Conservation (phyloP, 257 asterid species). For the Solanum ahanhuiri region DNA sequence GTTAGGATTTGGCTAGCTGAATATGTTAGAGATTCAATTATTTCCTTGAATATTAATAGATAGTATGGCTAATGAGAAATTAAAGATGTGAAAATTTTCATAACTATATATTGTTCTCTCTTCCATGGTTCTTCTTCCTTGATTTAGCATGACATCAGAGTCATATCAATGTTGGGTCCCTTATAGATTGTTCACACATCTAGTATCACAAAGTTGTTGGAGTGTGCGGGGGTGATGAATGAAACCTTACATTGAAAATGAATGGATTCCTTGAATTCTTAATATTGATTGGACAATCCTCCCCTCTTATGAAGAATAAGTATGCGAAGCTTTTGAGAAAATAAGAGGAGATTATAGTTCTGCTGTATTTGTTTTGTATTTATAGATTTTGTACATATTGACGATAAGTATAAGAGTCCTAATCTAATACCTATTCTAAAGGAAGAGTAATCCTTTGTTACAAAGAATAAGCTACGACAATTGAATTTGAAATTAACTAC, state of each 20-base stretch:
- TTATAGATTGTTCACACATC: not conserved
- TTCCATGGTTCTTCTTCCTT: not conserved
- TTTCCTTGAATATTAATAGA: not conserved
- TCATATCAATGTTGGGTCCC: not conserved
- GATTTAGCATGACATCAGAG: not conserved
- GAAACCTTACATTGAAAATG: not conserved
- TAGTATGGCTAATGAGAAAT: not conserved
- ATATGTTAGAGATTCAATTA: not conserved
- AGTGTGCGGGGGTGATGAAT: not conserved
- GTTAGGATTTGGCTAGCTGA: not conserved
- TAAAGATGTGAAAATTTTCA: not conserved
- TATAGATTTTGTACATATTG: no score
- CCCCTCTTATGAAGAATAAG: no score
- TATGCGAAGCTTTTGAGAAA: no score
- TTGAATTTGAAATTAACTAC: no score
- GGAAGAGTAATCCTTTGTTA: no score
- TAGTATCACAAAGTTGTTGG: not conserved
- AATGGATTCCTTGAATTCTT: not conserved
- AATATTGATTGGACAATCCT: not conserved
- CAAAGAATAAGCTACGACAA: no score
- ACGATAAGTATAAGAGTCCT: no score
- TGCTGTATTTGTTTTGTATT: no score
- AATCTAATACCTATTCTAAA: no score
- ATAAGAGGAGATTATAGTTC: no score
- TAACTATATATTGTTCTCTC: not conserved